Evolutionary conservation across 768 basidiomycete species (phyloP), one percentile per base, ranked within the genome.

Genomic region (Boletales sp.): DNA sequence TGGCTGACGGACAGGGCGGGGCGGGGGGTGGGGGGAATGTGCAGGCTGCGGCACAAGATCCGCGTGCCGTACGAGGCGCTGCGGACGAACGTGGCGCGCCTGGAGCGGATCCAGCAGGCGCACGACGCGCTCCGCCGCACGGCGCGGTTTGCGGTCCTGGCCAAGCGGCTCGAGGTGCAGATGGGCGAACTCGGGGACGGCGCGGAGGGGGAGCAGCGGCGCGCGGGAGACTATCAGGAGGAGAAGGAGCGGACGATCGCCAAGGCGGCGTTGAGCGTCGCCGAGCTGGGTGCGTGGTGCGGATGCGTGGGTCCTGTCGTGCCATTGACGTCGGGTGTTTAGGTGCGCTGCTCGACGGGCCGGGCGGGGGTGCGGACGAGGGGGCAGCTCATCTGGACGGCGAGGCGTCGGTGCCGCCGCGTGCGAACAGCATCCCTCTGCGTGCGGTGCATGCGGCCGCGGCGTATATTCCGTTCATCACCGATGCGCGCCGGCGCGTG

Each of bases 261-360:
- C 2, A 94, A 94, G 68, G 94, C 95, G 2, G 95, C 94, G n/a
- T 72, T 97, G 59, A 94, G 84, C 35, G 84, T 98, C 9, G 91
- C 94, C 1, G 95, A 99, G 66, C 74, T 98, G 38, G 77, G 93
- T 91, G 53, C 58, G 86, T 72, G 24, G n/a, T n/a, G n/a, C n/a
- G n/a, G n/a, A 27, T n/a, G n/a, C 13, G 17, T 2, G n/a, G 1
- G 34, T 45, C 31, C 12, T 34, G 36, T 42, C 1, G 11, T 27
- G 12, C 13, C 3, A n/a, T 17, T 56, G 46, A 63, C 35, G 39
- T 36, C 21, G 30, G 13, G 13, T 10, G 17, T 17, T 17, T 42
- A 85, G 84, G 76, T 36, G 69, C 72, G 17, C 66, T 86, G 36
- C 67, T 86, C 12, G 78, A 81, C 47, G 74, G 75, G 8, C 67